Conservation (phyloP, 225 moss, liverwort and hornwort genomes). For the Pseudisothecium myosuroides region DNA sequence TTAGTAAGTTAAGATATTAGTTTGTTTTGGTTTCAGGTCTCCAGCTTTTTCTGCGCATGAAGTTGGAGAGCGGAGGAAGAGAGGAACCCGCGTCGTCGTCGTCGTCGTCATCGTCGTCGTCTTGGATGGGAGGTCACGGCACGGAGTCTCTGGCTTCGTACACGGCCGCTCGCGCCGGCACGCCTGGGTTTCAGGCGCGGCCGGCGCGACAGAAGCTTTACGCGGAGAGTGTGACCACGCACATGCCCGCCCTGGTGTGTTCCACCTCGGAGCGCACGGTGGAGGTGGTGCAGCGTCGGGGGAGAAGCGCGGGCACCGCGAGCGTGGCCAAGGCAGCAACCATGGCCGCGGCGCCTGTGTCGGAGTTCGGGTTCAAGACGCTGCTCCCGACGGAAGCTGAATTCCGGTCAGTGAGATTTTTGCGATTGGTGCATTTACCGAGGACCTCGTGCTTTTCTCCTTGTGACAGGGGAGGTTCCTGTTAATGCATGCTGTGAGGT, state of each 20-base stretch:
- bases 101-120: not conserved
- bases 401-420: conserved; percentile 17
- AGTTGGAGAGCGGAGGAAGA: not conserved
- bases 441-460: too few relatives aligned
- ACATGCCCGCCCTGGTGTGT: conserved; percentile 7
- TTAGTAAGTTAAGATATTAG: not conserved
- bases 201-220: conserved; percentile 21
- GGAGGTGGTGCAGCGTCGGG: not conserved
- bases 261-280: conserved; percentile 1
- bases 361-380: conserved; percentile 13
- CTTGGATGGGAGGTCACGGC: conserved; percentile 22
- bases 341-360: not conserved
- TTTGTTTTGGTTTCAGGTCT: not conserved
- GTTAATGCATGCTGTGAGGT: not conserved
- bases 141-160: conserved; percentile 25
- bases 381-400: conserved; percentile 30
- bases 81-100: not conserved
- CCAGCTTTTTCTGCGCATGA: not conserved
- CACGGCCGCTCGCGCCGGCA: conserved; percentile 14
- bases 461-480: not conserved
- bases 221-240: conserved; percentile 9
- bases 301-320: not conserved
- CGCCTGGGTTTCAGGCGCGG: conserved; percentile 12
- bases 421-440: not conserved
- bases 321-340: conserved; percentile 3